These are phyloP conservation scores for Ganoderma multipileum DNA, from an alignment of 1,284 basidiomycete genomes.

Conservation along the genomic window DNA sequence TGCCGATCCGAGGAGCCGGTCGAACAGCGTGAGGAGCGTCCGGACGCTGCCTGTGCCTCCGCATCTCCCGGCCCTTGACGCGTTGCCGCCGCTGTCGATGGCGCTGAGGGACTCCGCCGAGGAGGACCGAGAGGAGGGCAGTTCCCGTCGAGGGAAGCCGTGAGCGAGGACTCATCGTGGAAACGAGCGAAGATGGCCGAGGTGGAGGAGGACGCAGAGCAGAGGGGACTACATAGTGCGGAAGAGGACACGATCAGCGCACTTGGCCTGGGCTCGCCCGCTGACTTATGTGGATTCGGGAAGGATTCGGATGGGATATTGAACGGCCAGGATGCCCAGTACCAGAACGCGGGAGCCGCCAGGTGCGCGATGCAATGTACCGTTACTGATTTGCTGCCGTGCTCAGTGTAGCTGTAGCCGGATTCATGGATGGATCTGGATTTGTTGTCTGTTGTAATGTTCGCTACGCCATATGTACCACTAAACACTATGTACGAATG, in stretches of 20 bases:
- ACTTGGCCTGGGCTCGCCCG: neutral
- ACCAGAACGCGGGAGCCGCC: neutral
- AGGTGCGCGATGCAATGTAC: neutral
- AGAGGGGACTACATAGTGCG: neutral
- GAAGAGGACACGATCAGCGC: neutral
- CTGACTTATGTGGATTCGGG: constrained; percentile 1
- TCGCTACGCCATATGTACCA: constrained; percentile 1
- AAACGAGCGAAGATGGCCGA: neutral
- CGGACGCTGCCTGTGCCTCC: constrained; percentile 23
- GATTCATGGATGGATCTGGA: neutral
- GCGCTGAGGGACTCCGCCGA: constrained; percentile 19
- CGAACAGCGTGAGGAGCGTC: constrained; percentile 33
- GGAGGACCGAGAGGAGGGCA: constrained; percentile 11
- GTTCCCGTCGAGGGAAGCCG: neutral
- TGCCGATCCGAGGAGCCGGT: constrained; percentile 24
- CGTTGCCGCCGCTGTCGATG: constrained; percentile 32
- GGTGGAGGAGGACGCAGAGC: neutral
- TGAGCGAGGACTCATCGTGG: neutral
- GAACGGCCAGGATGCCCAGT: neutral
- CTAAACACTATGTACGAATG: constrained; percentile 11
- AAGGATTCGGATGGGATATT: neutral
- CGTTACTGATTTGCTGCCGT: constrained; percentile 6
- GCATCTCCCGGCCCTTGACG: constrained; percentile 33
- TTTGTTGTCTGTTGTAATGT: constrained; percentile 10
- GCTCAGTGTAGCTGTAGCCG: constrained; percentile 11